phyloP scores from a whole-genome alignment of 345 rosid genomes.

The Eucalyptus cladocalyx region DNA sequence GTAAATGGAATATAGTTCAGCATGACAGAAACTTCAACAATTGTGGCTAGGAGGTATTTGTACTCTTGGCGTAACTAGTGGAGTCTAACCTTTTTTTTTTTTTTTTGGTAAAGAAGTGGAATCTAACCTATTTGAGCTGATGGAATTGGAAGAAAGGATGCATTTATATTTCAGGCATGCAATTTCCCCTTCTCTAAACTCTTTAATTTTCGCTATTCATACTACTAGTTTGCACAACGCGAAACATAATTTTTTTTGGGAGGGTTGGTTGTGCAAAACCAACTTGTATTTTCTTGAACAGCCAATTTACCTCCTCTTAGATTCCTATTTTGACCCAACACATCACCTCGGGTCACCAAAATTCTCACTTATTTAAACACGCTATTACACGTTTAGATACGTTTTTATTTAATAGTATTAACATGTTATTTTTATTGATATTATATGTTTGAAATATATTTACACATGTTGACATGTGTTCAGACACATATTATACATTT shows the following conservation, averaged over 20 bases:
- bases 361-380: not conserved
- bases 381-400: not conserved
- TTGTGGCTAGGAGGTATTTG: not conserved
- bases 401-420: not conserved
- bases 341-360: not conserved
- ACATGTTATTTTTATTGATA: not conserved
- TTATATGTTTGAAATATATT: not conserved
- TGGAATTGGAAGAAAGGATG: not conserved
- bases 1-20: not conserved
- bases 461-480: not conserved
- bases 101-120: no score
- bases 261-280: not conserved
- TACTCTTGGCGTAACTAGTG: not conserved
- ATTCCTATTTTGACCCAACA: not conserved
- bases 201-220: not conserved
- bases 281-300: not conserved
- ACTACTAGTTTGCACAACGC: not conserved
- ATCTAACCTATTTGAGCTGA: not conserved
- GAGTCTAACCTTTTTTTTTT: no score
- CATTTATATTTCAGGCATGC: not conserved
- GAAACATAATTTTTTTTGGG: not conserved
- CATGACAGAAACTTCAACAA: not conserved
- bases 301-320: not conserved
- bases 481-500: not conserved
- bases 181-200: not conserved